phyloP scores from a whole-genome alignment of 2,329 filamentous ascomycete genomes.

The Sclerotinia sclerotiorum region DNA sequence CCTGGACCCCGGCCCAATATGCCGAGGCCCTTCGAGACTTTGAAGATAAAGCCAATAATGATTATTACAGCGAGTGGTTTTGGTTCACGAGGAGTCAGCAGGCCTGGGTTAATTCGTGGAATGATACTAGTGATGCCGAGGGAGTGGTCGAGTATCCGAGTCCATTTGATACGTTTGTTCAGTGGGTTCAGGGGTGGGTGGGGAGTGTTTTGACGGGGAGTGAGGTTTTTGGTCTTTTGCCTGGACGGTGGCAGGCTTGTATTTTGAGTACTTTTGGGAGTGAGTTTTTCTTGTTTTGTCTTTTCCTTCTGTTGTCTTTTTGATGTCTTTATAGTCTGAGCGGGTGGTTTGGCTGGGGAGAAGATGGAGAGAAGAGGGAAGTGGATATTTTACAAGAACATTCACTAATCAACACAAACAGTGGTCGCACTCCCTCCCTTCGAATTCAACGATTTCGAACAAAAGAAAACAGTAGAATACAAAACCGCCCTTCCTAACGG shows the following conservation, averaged over 20 bases:
- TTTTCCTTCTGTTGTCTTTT: too few relatives aligned
- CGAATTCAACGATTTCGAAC: constrained; percentile 28
- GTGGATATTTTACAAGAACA: background rate
- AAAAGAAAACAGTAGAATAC: constrained; percentile 36
- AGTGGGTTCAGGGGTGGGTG: constrained; percentile 44
- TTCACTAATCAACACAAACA: background rate
- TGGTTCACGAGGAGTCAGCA: constrained; percentile 51
- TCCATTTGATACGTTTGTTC: constrained; percentile 30
- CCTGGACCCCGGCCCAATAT: constrained; percentile 41
- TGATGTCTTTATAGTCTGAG: background rate
- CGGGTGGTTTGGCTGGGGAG: background rate
- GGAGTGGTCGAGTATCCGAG: constrained; percentile 44
- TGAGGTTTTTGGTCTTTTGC: constrained; percentile 41
- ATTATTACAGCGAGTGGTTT: constrained; percentile 52
- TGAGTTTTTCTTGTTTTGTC: constrained; percentile 32
- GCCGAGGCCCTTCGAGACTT: constrained; percentile 43
- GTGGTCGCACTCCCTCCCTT: constrained; percentile 24
- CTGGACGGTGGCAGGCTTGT: constrained; percentile 43
- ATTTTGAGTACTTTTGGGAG: constrained; percentile 41
- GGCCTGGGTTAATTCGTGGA: constrained; percentile 50
- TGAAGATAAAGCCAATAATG: constrained; percentile 42
- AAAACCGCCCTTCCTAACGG: constrained; percentile 48
- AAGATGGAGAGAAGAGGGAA: background rate
- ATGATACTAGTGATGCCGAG: constrained; percentile 40
- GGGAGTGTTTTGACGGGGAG: constrained; percentile 41